phyloP scores from a whole-genome alignment of 2,329 filamentous ascomycete genomes.

The Phialophora tarda region DNA sequence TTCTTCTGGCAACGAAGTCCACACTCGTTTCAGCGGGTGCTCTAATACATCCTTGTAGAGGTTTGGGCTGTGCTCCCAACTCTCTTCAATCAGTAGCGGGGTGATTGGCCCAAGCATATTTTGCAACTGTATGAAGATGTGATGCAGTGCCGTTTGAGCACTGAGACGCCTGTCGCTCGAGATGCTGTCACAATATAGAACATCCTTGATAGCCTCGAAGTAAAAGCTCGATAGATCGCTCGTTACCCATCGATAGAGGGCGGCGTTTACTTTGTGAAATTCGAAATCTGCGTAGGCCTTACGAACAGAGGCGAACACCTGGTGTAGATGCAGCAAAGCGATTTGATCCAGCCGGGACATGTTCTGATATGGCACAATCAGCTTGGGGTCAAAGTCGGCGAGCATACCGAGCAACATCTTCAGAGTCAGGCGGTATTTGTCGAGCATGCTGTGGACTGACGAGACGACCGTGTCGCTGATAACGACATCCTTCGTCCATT shows the following conservation, averaged over 20 bases:
- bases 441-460: constrained; percentile 73
- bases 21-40: constrained; percentile 53
- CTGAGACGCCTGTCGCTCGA: constrained; percentile 64
- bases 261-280: constrained; percentile 76
- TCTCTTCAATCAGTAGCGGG: constrained; percentile 84
- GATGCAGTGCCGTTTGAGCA: constrained; percentile 62
- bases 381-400: constrained; percentile 58
- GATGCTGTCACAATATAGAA: constrained; percentile 81
- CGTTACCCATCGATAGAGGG: constrained; percentile 80
- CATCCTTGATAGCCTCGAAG: constrained; percentile 88
- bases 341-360: constrained; percentile 68
- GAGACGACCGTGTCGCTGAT: constrained; percentile 79
- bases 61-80: constrained; percentile 76
- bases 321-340: constrained; percentile 74
- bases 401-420: constrained; percentile 87
- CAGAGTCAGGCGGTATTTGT: constrained; percentile 87
- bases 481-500: constrained; percentile 86
- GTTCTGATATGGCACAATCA: constrained; percentile 45
- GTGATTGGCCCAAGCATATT: constrained; percentile 81
- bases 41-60: constrained; percentile 62
- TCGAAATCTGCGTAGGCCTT: constrained; percentile 73
- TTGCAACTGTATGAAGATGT: constrained; percentile 73
- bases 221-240: constrained; percentile 91
- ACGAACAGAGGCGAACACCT: constrained; percentile 69
- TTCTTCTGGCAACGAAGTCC: constrained; percentile 42